phyloP scores from a whole-genome alignment of 345 rosid species.

The Garcia nutans region DNA sequence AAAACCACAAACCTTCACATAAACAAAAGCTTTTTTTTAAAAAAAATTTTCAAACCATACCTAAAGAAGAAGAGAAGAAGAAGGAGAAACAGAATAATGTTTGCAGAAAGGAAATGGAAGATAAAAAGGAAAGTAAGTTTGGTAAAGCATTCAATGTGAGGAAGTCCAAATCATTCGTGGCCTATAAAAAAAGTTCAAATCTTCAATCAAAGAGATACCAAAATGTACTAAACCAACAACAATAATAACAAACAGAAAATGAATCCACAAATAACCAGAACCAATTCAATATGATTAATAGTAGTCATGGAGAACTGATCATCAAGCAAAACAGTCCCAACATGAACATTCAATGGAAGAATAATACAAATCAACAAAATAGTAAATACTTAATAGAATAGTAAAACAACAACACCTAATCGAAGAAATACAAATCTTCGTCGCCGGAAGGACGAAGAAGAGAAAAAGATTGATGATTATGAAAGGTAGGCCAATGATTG shows the following conservation, averaged over 20 bases:
- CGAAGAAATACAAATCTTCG: slow-evolving; percentile 36
- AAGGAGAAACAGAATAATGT: too few relatives aligned
- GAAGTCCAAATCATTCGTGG: too few relatives aligned
- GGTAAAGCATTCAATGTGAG: too few relatives aligned
- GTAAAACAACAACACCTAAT: slow-evolving; percentile 85
- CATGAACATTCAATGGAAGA: slow-evolving; percentile 78
- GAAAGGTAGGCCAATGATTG: slow-evolving; percentile 10
- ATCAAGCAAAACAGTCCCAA: slow-evolving; percentile 60
- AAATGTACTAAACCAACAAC: slow-evolving; percentile 65
- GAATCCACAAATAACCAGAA: slow-evolving; percentile 77
- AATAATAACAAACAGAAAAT: slow-evolving; percentile 64
- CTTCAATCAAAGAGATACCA: slow-evolving; percentile 66
- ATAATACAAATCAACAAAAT: slow-evolving; percentile 54
- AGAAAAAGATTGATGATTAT: not conserved
- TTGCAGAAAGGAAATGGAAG: too few relatives aligned
- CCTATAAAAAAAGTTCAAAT: too few relatives aligned
- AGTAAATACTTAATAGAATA: slow-evolving; percentile 50
- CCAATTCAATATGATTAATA: slow-evolving; percentile 77
- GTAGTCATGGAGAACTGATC: slow-evolving; percentile 91
- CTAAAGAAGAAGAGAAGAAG: too few relatives aligned
- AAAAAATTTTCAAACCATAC: too few relatives aligned
- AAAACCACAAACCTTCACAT: too few relatives aligned
- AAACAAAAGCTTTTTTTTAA: too few relatives aligned
- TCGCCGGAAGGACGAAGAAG: slow-evolving; percentile 34
- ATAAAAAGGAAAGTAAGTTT: too few relatives aligned